Percentiles rank a stretch among this genome's conserved stretches.
Evolutionary conservation across 192 early-diverging fungal genomes (phyloP).

Genomic region (Linderina pennispora): DNA sequence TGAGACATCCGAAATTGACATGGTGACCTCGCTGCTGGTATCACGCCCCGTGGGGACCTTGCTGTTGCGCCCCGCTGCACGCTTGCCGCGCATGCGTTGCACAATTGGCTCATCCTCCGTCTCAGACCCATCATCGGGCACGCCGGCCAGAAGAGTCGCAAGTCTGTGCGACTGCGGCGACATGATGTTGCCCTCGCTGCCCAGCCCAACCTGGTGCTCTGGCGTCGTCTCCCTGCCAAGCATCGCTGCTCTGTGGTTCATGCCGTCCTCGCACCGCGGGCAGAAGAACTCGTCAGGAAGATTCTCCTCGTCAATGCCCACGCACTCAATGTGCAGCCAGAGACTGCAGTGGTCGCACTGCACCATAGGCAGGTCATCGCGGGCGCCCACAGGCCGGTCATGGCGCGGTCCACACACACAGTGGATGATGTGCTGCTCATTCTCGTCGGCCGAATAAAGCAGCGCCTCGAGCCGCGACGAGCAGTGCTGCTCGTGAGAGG

Average conservation of each 20-base stretch:
- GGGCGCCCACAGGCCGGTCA: constrained; percentile 25
- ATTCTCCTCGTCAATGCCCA: constrained; percentile 52
- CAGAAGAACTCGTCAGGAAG: constrained; percentile 61
- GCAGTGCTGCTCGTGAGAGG: constrained; percentile 54
- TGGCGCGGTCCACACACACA: constrained; percentile 42
- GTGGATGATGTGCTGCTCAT: constrained; percentile 48
- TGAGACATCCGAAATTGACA: constrained; percentile 40
- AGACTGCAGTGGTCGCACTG: constrained; percentile 66
- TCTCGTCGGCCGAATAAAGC: constrained; percentile 44
- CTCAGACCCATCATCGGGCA: constrained; percentile 31
- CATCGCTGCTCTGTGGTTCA: neutral
- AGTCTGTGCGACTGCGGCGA: constrained; percentile 38
- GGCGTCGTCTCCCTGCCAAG: constrained; percentile 16
- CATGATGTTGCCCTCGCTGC: constrained; percentile 11
- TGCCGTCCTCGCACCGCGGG: constrained; percentile 35
- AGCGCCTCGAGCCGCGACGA: constrained; percentile 48
- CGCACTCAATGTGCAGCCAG: constrained; percentile 70
- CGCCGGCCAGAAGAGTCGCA: constrained; percentile 31
- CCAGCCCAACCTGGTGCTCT: constrained; percentile 6
- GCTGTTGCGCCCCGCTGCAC: constrained; percentile 4
- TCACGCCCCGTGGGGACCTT: neutral
- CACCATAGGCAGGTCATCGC: constrained; percentile 56
- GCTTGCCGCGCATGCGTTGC: too few species aligned
- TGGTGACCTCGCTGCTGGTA: constrained; percentile 36
- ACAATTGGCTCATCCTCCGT: constrained; percentile 44